Evolutionary conservation across 768 basidiomycete genomes (phyloP), one percentile per base, ranked within the genome.

Genomic region (Hygrophorus pudorinus): DNA sequence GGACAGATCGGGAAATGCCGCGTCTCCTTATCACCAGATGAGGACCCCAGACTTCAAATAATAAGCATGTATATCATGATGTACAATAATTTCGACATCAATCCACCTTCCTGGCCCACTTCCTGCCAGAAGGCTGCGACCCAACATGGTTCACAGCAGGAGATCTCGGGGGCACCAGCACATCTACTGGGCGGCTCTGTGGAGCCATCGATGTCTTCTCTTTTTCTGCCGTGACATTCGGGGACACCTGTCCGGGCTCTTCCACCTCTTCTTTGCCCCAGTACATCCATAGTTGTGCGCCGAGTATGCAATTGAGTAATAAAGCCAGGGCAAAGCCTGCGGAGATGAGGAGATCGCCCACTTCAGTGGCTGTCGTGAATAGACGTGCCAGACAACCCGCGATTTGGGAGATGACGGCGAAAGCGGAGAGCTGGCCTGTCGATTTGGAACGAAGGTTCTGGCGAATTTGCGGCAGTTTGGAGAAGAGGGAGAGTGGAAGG

Each of bases 391-490:
- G 67, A 61, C 92, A 96, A 17, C 96, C 94, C 1, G 71, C 73
- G 31, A 98, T 75, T 51, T 94, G 90, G 41, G 89, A 75, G 54
- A 88, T 65, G 30, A 98, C 89, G 18, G 92, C 91, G 56, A 99
- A 88, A 0, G 90, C 78, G 9, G 90, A 93, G 33, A 99, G 83
- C 56, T 97, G 91, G 9, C 96, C 96, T 0, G 96, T 98, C 5
- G 83, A 87, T 39, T 71, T 63, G 4, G 78, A 68, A 36, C 75
- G 75, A 45, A 76, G 60, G 68, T 96, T 99, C 53, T 87, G 79
- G 42, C 71, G 54, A 62, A 98, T 98, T 54, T 98, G 96, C 4
- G 96, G 96, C 37, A 96, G 65, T 65, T 98, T 98, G 48, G 91
- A 91, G 61, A 88, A 81, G 24, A 97, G 71, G 2, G 89, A 85